These are phyloP conservation scores for Lichtheimia ramosa DNA, from an alignment of 371 early-diverging fungal genomes.

Conservation along the genomic window DNA sequence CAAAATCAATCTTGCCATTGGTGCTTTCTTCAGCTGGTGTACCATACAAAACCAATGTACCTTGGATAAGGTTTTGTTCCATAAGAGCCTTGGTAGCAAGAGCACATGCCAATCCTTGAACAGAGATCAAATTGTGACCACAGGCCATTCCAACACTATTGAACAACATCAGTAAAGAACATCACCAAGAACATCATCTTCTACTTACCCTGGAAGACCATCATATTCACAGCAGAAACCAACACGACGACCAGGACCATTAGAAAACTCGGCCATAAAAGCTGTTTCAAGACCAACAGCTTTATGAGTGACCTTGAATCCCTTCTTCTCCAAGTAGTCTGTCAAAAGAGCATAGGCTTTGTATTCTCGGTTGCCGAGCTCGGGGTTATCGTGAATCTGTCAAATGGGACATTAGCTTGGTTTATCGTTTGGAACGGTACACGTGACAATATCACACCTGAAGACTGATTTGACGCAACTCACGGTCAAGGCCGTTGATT, in stretches of 20 bases:
- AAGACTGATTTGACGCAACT: conserved; percentile 53
- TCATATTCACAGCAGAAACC: conserved; percentile 60
- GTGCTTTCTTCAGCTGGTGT: conserved; percentile 79
- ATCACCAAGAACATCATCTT: background rate
- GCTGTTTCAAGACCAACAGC: conserved; percentile 63
- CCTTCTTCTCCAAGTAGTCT: conserved; percentile 53
- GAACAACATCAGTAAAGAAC: background rate
- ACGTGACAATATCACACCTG: conserved; percentile 22
- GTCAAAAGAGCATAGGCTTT: conserved; percentile 54
- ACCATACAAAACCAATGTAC: conserved; percentile 70
- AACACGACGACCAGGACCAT: conserved; percentile 41
- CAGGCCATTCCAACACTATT: conserved; percentile 64
- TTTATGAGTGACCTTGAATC: conserved; percentile 52
- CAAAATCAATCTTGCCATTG: conserved; percentile 73
- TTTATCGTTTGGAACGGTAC: background rate
- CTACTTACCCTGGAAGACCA: background rate
- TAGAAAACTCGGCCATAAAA: conserved; percentile 60
- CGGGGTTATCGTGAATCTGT: conserved; percentile 68
- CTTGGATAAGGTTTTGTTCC: conserved; percentile 51
- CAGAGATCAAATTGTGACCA: conserved; percentile 71
- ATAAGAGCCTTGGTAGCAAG: conserved; percentile 56
- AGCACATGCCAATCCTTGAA: conserved; percentile 67
- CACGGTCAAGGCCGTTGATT: conserved; percentile 37
- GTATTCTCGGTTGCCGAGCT: conserved; percentile 59
- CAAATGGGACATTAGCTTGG: background rate